Conservation (phyloP, 1,284 basidiomycete genomes). For the Boletus smithii region DNA sequence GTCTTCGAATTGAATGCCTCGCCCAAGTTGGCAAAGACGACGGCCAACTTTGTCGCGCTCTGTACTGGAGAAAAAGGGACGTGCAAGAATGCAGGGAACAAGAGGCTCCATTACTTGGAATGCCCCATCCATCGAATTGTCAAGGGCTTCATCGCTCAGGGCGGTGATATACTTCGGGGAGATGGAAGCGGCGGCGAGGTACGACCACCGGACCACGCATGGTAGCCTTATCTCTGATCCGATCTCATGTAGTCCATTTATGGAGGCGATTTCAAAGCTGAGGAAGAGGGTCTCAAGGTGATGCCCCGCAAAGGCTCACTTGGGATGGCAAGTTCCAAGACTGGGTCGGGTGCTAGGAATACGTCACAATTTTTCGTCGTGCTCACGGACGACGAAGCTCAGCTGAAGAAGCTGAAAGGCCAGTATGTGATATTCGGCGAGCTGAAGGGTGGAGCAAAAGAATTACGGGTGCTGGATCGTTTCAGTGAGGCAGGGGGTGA, state of each 20-base stretch:
- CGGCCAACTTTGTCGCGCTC: slow-evolving; percentile 45
- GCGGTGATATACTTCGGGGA: slow-evolving; percentile 48
- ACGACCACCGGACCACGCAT: slow-evolving; percentile 7
- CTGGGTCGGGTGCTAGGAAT: slow-evolving; percentile 41
- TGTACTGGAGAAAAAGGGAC: slow-evolving; percentile 46
- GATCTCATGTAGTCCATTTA: slow-evolving; percentile 42
- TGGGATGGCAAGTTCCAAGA: slow-evolving; percentile 46
- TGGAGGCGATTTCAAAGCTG: slow-evolving; percentile 49
- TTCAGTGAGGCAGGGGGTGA: slow-evolving; percentile 35
- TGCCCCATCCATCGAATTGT: slow-evolving; percentile 46
- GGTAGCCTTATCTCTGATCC: slow-evolving; percentile 11
- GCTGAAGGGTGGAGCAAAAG: slow-evolving; percentile 34
- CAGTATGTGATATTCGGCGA: slow-evolving; percentile 49
- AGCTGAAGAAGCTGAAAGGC: slow-evolving; percentile 43
- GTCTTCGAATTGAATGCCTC: slow-evolving; percentile 40
- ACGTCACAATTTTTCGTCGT: slow-evolving; percentile 52
- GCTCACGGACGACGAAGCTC: slow-evolving; percentile 40
- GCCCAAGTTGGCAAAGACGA: slow-evolving; percentile 43
- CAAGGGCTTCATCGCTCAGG: slow-evolving; percentile 47
- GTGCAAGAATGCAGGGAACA: slow-evolving; percentile 48
- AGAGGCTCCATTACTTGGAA: slow-evolving; percentile 42
- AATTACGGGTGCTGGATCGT: slow-evolving; percentile 37
- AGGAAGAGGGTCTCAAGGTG: slow-evolving; percentile 43
- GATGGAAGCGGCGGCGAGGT: slow-evolving; percentile 53
- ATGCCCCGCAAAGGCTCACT: slow-evolving; percentile 41